phyloP scores from a whole-genome alignment of 208 protist species.

The Trypanosoma grayi region DNA sequence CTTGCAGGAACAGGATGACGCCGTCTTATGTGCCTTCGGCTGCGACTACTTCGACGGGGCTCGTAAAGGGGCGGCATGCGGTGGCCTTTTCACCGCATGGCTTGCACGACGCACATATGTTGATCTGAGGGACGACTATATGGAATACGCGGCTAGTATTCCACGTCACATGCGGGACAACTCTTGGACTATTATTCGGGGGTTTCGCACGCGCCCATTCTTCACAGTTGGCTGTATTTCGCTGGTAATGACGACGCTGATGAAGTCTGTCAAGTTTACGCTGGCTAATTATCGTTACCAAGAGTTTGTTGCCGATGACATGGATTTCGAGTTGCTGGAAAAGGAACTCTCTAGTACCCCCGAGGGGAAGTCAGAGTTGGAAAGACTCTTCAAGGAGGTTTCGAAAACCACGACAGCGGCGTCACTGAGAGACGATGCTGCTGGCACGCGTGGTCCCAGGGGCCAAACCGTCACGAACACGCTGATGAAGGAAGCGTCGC shows the following conservation, averaged over 20 bases:
- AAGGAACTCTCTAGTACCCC: constrained; percentile 24
- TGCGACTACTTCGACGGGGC: constrained; percentile 75
- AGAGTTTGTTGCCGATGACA: constrained; percentile 75
- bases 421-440: background rate
- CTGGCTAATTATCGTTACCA: constrained; percentile 63
- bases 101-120: constrained; percentile 41
- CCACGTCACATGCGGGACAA: constrained; percentile 10
- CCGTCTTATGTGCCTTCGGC: constrained; percentile 72
- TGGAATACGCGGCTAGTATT: constrained; percentile 44
- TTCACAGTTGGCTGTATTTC: constrained; percentile 69
- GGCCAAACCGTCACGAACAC: background rate
- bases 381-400: constrained; percentile 13
- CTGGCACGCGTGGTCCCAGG: background rate
- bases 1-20: constrained; percentile 61
- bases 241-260: constrained; percentile 44
- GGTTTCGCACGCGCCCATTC: constrained; percentile 70
- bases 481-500: constrained; percentile 8
- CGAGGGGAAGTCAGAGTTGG: constrained; percentile 5
- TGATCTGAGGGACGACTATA: constrained; percentile 50
- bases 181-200: constrained; percentile 41
- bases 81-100: constrained; percentile 36
- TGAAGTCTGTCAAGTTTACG: constrained; percentile 69
- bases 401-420: background rate
- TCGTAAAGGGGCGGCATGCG: constrained; percentile 40
- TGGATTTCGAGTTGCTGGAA: constrained; percentile 54